A percentile compares a stretch with the other conserved stretches of the same genome.
Conservation (phyloP, 176 grass and related monocot genomes). For the Miscanthus lutarioriparius region DNA sequence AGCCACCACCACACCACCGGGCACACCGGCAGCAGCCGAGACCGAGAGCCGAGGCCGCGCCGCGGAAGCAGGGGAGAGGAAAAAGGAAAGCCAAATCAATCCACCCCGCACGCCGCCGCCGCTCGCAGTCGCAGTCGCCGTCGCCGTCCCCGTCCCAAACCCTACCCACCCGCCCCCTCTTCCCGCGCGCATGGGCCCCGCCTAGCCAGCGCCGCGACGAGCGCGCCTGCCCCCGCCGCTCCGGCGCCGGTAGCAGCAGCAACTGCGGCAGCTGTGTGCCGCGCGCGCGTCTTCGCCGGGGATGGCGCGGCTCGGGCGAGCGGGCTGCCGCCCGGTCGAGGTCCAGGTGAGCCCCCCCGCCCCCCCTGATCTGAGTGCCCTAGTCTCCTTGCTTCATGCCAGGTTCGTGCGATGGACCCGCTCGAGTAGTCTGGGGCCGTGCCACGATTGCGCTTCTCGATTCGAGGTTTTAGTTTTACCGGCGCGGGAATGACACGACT, state of each 20-base stretch:
- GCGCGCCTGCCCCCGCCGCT: not conserved
- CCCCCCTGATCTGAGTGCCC: conserved; percentile 32
- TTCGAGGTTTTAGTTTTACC: conserved; percentile 13
- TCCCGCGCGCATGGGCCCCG: conserved; percentile 28
- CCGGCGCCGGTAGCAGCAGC: conserved; percentile 3
- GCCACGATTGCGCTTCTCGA: not conserved
- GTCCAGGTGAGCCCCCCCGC: not conserved
- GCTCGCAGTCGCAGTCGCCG: not conserved
- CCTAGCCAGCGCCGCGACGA: conserved; percentile 25
- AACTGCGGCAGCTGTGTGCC: not conserved
- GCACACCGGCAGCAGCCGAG: not conserved
- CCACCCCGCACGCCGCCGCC: not conserved
- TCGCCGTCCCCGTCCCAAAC: conserved; percentile 18
- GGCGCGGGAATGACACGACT: not conserved
- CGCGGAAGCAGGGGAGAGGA: conserved; percentile 5
- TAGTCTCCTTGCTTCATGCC: not conserved
- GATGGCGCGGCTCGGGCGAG: conserved; percentile 34
- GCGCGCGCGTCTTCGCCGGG: not conserved
- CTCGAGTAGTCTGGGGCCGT: not conserved
- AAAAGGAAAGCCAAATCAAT: not conserved
- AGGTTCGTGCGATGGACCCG: not conserved
- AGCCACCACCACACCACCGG: not conserved
- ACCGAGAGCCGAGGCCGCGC: conserved; percentile 21
- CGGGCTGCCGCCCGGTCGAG: conserved; percentile 6
- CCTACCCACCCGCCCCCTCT: not conserved